Base-by-base conservation (phyloP, 139 green algal species). In the Volvox reticuliferus region DNA sequence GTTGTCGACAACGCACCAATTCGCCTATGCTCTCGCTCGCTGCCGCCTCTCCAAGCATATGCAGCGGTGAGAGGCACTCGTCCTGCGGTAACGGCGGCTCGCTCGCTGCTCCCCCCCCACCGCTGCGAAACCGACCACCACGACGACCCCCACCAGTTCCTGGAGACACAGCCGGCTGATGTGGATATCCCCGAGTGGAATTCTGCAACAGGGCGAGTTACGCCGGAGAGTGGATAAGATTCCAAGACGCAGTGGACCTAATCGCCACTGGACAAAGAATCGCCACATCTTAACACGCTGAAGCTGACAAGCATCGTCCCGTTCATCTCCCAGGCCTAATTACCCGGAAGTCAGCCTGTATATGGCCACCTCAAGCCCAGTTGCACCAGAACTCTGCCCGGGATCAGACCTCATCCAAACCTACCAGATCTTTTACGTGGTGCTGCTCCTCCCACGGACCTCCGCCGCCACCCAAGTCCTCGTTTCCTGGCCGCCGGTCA, bases 11-110 rank as follows among this genome's bases (percentile, higher is more conserved):
- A 5, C 76, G 30, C 33, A 84, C 78, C 78, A 84, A 68, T 30
- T 90, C 86, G 21, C 55, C 73, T 1, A 63, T 17, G 73, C 73
- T 90, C 22, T 90, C 75, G 32, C 73, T 90, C 14, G 33, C 61
- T 21, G 92, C 92, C 26, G 79, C 90, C 36, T 94, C 92, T 1
- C 92, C 88, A 33, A 94, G 84, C 44, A 94, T 50, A 33, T 94
- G 81, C 76, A 94, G 88, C 2, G 92, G 92, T 0, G 92, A 94
- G 16, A 90, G 55, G 86, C 86, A 90, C 55, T 90, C 86, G 20
- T 90, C 86, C 71, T 76, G 35, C 24, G 86, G 37, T 30, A 88
- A 21, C 12, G 44, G 37, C 24, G 32, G 77, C 28, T 91, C 87
- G 3, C 30, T 67, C 13, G 50, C 80, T 28, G 50, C 61, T 19